These are phyloP conservation scores for Tritrichomonas musculus DNA, from an alignment of 208 protist genomes.

Conservation along the genomic window DNA sequence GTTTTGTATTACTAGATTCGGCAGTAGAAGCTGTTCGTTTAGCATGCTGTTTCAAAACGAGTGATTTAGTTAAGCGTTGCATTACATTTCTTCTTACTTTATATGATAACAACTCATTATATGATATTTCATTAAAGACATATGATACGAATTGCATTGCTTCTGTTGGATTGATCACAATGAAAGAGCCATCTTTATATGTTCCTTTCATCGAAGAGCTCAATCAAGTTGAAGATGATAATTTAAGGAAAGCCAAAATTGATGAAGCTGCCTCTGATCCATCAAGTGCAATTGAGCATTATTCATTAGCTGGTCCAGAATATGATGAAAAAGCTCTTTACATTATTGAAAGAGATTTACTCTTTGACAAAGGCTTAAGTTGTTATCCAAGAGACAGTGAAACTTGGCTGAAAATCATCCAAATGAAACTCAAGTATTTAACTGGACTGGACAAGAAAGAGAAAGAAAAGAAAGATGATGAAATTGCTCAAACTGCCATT, in stretches of 20 bases:
- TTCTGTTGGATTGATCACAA: not conserved
- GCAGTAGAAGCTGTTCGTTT: not conserved
- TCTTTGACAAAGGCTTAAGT: not conserved
- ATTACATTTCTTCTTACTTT: not conserved
- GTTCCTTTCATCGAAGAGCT: not conserved
- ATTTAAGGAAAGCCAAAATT: not conserved
- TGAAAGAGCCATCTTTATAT: not conserved
- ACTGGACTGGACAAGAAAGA: not conserved
- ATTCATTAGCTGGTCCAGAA: not conserved
- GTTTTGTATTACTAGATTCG: not conserved
- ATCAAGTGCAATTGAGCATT: not conserved
- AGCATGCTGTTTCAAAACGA: not conserved
- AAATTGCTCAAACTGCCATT: not conserved
- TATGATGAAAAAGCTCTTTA: not conserved
- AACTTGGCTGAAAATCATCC: not conserved
- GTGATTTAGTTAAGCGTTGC: not conserved
- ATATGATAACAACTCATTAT: not conserved
- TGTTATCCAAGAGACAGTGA: not conserved
- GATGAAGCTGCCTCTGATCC: not conserved
- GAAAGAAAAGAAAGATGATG: not conserved
- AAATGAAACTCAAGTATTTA: not conserved
- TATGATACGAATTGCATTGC: slow-evolving; percentile 21
- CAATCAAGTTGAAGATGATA: not conserved
- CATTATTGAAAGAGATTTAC: not conserved
- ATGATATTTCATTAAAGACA: not conserved